Percentiles rank a stretch among this genome's conserved stretches.
Evolutionary conservation across 805 yeast species (phyloP).

Genomic region (Wickerhamomyces subpelliculosus): DNA sequence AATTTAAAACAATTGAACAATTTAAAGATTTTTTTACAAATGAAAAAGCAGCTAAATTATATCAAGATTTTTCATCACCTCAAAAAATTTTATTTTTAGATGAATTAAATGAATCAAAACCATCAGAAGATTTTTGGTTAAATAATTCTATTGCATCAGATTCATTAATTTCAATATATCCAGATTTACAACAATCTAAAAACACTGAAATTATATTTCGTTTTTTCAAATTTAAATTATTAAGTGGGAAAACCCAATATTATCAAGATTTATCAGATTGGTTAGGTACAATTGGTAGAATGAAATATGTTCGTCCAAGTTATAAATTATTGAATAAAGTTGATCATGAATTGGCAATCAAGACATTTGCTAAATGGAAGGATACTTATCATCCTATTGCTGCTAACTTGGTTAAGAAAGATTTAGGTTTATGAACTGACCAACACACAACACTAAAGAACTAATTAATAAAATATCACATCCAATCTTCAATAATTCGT

Average conservation of each 20-base stretch:
- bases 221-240: constrained; percentile 63
- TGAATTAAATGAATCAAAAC: constrained; percentile 45
- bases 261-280: constrained; percentile 62
- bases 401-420: constrained; percentile 75
- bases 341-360: constrained; percentile 57
- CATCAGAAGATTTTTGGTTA: constrained; percentile 32
- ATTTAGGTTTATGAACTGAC: constrained; percentile 42
- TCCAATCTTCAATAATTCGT: no score
- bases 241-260: constrained; percentile 38
- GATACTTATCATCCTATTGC: constrained; percentile 79
- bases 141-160: constrained; percentile 26
- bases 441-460: neutral
- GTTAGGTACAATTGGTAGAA: constrained; percentile 89
- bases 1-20: constrained; percentile 8
- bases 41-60: constrained; percentile 29
- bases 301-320: constrained; percentile 91
- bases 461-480: no score
- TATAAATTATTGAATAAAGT: constrained; percentile 58
- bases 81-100: constrained; percentile 80
- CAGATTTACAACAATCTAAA: constrained; percentile 36
- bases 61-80: constrained; percentile 52
- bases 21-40: constrained; percentile 14
- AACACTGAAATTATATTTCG: constrained; percentile 82
- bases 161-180: constrained; percentile 31
- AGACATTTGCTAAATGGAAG: constrained; percentile 55